Base-by-base conservation (phyloP, 2,329 filamentous ascomycete genomes). In the Periconia sp. region DNA sequence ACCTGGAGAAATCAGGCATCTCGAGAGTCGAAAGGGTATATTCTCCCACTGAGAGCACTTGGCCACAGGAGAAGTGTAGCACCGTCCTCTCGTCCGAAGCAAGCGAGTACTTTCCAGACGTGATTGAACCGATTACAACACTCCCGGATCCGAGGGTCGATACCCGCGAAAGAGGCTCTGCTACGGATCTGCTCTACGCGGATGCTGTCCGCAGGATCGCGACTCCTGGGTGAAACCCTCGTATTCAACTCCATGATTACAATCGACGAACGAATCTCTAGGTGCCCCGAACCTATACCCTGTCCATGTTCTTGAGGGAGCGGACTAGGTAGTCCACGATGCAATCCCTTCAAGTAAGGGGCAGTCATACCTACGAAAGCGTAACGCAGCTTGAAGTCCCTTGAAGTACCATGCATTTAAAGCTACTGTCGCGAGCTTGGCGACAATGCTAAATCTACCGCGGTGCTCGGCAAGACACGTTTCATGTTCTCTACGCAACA, bases 161-260 rank as follows among this genome's bases (percentile, higher is more conserved):
- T n/a, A 12, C 13, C 9, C 15, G 51, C n/a, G 53, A 54, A 13
- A 46, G 43, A 28, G 52, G 54, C 4, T 57, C 54, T 15, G 49
- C 51, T n/a, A 53, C 51, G 16, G 54, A 57, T 35, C 25, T 57
- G 9, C 36, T 57, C 3, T 57, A 57, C 33, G 54, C 54, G 2
- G 49, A 57, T 38, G 49, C 45, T 2, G 35, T 53, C 4, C 25
- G 49, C 12, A 40, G 29, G 38, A 50, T 57, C 11, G 49, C 51
- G 15, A 48, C 36, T 11, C 40, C 46, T 3, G 41, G 46, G 25
- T 48, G 46, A 48, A 43, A 13, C 11, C 18, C n/a, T n/a, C 5
- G 19, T 16, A 34, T 11, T 7, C 23, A 33, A n/a, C n/a, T n/a
- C n/a, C 29, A 15, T 21, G 28, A 40, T 28, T 40, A 9, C 29